Base-by-base conservation (phyloP, 192 early-diverging fungal genomes). In the Mortierella alpina region DNA sequence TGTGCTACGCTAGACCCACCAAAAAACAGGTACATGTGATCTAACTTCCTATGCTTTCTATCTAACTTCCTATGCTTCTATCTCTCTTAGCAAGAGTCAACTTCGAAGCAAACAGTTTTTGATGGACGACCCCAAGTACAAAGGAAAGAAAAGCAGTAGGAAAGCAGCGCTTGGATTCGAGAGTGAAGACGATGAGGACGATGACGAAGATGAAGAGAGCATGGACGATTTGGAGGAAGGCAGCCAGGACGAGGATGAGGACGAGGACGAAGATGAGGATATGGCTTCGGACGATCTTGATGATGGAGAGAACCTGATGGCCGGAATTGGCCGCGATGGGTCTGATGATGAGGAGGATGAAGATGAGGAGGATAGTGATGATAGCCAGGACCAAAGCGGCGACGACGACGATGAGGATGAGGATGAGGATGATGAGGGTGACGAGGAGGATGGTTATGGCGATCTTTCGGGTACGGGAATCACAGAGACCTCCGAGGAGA, bases 101-200 rank as follows among this genome's bases (percentile, higher is more conserved):
- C 66, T 94, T 52, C 82, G 80, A 46, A 84, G 86, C 48, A 85
- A 90, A 55, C 86, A 88, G 7, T 84, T 90, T 23, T 78, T 90
- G 7, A 84, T 92, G 66, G 88, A 92, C 18, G 93, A 92, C 46
- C 92, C 93, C 5, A 91, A 92, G 61, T 94, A 94, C 74, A 72
- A 82, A 23, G 93, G 93, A 45, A 89, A 90, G 62, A 87, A 86
- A 44, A 85, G 88, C 60, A 92, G 87, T 44, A 88, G 93, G 63
- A 92, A 91, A 51, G 88, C 75, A 18, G 83, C 92, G 12, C 92
- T 90, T 53, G 86, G 78, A 41, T 59, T 85, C 7, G 82, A 83
- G 5, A 85, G 88, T 8, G 66, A 83, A 45, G 78, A 84, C 18
- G 84, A 83, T 13, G 82, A 85, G 22, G 66, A 59, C 0, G 85